A percentile compares a stretch with the other conserved stretches of the same genome.
Evolutionary conservation across 2,329 filamentous ascomycete species (phyloP).

Genomic region (Fusarium sp.): DNA sequence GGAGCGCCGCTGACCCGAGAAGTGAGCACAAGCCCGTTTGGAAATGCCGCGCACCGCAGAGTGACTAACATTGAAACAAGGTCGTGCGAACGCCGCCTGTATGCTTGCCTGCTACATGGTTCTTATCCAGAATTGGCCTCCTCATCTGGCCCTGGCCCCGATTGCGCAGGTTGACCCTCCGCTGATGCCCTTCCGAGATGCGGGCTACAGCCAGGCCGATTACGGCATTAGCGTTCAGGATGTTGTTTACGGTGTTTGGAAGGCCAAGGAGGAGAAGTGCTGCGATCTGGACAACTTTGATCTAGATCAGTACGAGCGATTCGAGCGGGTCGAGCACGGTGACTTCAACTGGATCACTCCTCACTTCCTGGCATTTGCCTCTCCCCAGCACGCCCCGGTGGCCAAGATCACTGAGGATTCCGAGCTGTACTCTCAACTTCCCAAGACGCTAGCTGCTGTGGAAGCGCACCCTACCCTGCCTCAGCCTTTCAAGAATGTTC

Average conservation of each 20-base stretch:
- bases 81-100: constrained; percentile 93
- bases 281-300: constrained; percentile 95
- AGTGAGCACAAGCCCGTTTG: constrained; percentile 70
- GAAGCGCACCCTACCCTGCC: constrained; percentile 80
- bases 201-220: constrained; percentile 98
- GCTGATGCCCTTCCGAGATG: constrained; percentile 98
- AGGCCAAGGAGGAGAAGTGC: constrained; percentile 95
- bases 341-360: constrained; percentile 99
- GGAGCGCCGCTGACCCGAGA: constrained; percentile 91
- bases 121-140: constrained; percentile 96
- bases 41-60: constrained; percentile 2
- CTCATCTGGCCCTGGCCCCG: constrained; percentile 93
- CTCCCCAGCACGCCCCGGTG: constrained; percentile 86
- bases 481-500: constrained; percentile 94
- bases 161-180: constrained; percentile 98
- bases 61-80: constrained; percentile 59
- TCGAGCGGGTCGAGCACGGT: constrained; percentile 95
- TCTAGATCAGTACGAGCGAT: constrained; percentile 96
- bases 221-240: constrained; percentile 97
- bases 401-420: constrained; percentile 81
- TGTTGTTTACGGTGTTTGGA: constrained; percentile 98
- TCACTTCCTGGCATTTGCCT: constrained; percentile 95
- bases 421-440: constrained; percentile 81
- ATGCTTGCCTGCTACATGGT: constrained; percentile 99
- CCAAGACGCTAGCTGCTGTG: constrained; percentile 82